phyloP scores from a whole-genome alignment of 371 early-diverging fungal genomes.

The Rozella allomycis region DNA sequence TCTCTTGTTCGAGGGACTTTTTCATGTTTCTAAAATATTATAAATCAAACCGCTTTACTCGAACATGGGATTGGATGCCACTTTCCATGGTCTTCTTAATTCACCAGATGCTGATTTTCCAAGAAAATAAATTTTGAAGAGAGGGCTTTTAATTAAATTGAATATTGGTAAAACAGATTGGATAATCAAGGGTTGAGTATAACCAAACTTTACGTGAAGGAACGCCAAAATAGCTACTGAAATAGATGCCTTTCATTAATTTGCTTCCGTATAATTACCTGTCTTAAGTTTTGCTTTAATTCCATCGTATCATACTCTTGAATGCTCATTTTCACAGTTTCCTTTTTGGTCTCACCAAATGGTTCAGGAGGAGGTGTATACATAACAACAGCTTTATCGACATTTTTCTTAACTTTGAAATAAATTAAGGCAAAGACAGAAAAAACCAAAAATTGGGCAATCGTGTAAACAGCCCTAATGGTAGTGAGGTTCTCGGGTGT shows the following conservation, averaged over 20 bases:
- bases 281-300: constrained; percentile 41
- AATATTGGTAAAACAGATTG: constrained; percentile 64
- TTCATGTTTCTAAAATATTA: too few species aligned
- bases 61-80: too few species aligned
- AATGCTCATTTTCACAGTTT: constrained; percentile 50
- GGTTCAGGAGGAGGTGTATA: too few species aligned
- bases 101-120: constrained; percentile 54
- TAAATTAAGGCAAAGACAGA: constrained; percentile 31
- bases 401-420: constrained; percentile 32
- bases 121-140: constrained; percentile 49
- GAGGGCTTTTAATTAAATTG: constrained; percentile 41
- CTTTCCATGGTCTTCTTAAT: constrained; percentile 62
- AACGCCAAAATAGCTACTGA: constrained; percentile 45
- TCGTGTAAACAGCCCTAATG: constrained; percentile 40
- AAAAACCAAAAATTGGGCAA: constrained; percentile 36
- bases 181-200: constrained; percentile 66
- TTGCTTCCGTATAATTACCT: constrained; percentile 37
- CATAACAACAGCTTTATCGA: constrained; percentile 57
- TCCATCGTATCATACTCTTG: constrained; percentile 61
- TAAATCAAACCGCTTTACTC: too few species aligned
- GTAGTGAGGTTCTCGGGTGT: constrained; percentile 30
- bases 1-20: too few species aligned
- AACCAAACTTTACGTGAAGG: constrained; percentile 70
- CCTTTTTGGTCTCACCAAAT: too few species aligned
- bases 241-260: constrained; percentile 39